Evolutionary conservation across 345 rosid genomes (phyloP).

Genomic region (Eucalyptus tenuipes): DNA sequence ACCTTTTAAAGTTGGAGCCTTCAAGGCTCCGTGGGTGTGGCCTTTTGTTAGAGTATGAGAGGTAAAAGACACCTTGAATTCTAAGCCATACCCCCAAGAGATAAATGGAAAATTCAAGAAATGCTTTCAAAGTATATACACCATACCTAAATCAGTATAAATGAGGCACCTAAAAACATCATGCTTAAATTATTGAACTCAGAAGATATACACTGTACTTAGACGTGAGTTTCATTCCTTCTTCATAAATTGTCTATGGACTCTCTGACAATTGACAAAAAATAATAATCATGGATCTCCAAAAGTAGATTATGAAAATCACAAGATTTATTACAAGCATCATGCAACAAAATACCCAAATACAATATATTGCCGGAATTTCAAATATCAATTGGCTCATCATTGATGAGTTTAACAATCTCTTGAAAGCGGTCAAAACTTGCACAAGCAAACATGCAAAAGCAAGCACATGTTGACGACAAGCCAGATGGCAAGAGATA

Average conservation of each 20-base stretch:
- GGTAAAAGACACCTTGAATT: background rate
- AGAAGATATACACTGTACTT: background rate
- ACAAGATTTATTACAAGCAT: too few species aligned
- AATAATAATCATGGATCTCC: background rate
- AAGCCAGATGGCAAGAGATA: too few species aligned
- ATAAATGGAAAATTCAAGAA: background rate
- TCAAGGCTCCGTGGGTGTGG: too few species aligned
- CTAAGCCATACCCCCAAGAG: background rate
- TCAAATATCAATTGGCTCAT: too few species aligned
- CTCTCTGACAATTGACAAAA: background rate
- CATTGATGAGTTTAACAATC: too few species aligned
- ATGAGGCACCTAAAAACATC: background rate
- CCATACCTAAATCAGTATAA: background rate
- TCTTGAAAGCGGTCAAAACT: too few species aligned
- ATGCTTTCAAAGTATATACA: background rate
- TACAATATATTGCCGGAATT: accelerated
- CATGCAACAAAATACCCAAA: background rate
- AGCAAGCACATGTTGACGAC: too few species aligned
- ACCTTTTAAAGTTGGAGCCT: too few species aligned
- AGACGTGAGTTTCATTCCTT: background rate
- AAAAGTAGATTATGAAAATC: background rate
- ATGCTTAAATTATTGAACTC: background rate
- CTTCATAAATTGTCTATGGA: background rate
- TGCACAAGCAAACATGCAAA: too few species aligned
- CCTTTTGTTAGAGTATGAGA: too few species aligned